phyloP scores from a whole-genome alignment of 2,329 filamentous ascomycete species.

The Parastagonospora nodorum region DNA sequence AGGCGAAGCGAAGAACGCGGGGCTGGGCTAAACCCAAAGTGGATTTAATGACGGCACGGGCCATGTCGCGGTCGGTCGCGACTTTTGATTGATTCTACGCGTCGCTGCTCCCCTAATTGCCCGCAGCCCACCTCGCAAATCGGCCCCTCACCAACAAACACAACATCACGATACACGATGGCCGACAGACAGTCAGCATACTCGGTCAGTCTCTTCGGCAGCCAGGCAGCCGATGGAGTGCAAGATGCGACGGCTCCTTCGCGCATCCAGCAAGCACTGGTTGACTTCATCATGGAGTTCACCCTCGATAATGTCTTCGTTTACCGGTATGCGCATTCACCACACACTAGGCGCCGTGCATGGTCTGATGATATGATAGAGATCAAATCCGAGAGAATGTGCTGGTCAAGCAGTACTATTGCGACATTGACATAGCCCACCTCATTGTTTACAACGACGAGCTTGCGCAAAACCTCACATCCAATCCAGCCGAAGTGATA shows the following conservation, averaged over 20 bases:
- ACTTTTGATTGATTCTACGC: slow-evolving; percentile 17
- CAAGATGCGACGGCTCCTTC: slow-evolving; percentile 40
- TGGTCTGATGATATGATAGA: slow-evolving; percentile 58
- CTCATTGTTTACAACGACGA: slow-evolving; percentile 96
- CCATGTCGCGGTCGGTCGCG: slow-evolving; percentile 19
- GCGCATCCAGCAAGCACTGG: slow-evolving; percentile 73
- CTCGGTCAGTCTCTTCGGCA: slow-evolving; percentile 76
- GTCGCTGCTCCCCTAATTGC: slow-evolving; percentile 21
- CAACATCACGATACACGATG: slow-evolving; percentile 25
- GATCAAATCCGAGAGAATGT: slow-evolving; percentile 96
- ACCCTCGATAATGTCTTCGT: slow-evolving; percentile 92
- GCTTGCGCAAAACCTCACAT: slow-evolving; percentile 84
- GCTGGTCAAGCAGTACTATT: slow-evolving; percentile 90
- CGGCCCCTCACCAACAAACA: slow-evolving; percentile 19
- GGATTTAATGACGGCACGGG: slow-evolving; percentile 7
- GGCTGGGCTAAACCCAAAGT: background rate
- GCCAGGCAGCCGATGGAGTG: slow-evolving; percentile 41
- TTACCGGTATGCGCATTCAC: slow-evolving; percentile 66
- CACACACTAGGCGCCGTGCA: background rate
- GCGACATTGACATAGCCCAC: slow-evolving; percentile 94
- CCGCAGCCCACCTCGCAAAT: slow-evolving; percentile 9
- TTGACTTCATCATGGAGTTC: slow-evolving; percentile 92
- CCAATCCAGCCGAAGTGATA: slow-evolving; percentile 89
- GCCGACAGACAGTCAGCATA: slow-evolving; percentile 83
- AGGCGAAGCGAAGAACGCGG: background rate